Conservation (phyloP, 345 rosid genomes). For the Populus euphratica region DNA sequence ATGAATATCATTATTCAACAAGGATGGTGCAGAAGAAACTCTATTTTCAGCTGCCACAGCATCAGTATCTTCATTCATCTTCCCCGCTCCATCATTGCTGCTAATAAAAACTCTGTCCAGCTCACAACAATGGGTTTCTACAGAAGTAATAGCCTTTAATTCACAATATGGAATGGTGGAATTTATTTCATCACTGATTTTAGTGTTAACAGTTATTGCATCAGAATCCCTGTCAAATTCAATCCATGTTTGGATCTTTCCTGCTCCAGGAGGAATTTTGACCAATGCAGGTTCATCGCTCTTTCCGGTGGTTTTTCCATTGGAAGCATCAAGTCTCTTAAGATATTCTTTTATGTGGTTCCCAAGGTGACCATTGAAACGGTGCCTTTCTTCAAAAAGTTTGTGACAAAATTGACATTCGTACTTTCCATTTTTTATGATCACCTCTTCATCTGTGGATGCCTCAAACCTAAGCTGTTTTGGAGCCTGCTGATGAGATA, state of each 20-base stretch:
- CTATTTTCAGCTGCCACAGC: slow-evolving; percentile 5
- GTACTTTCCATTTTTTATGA: slow-evolving; percentile 41
- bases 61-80: slow-evolving; percentile 13
- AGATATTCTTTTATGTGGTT: slow-evolving; percentile 39
- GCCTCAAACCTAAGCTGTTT: slow-evolving; percentile 26
- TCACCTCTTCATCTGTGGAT: slow-evolving; percentile 24
- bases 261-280: slow-evolving; percentile 3
- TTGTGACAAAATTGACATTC: slow-evolving; percentile 48
- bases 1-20: slow-evolving; percentile 6
- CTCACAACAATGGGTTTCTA: slow-evolving; percentile 7
- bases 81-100: slow-evolving; percentile 15
- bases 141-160: slow-evolving; percentile 9
- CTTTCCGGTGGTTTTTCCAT: neutral
- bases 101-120: slow-evolving; percentile 13
- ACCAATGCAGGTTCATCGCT: slow-evolving; percentile 6
- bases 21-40: slow-evolving; percentile 15
- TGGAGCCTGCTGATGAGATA: slow-evolving; percentile 31
- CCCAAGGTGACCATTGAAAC: slow-evolving; percentile 43
- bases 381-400: slow-evolving; percentile 40
- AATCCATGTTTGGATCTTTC: slow-evolving; percentile 5
- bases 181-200: slow-evolving; percentile 4
- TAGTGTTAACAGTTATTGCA: slow-evolving; percentile 5
- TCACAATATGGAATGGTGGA: neutral
- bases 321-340: slow-evolving; percentile 39
- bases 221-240: slow-evolving; percentile 7